Conservation (phyloP, 2,329 filamentous ascomycete genomes). For the Curvularia verruculosa region DNA sequence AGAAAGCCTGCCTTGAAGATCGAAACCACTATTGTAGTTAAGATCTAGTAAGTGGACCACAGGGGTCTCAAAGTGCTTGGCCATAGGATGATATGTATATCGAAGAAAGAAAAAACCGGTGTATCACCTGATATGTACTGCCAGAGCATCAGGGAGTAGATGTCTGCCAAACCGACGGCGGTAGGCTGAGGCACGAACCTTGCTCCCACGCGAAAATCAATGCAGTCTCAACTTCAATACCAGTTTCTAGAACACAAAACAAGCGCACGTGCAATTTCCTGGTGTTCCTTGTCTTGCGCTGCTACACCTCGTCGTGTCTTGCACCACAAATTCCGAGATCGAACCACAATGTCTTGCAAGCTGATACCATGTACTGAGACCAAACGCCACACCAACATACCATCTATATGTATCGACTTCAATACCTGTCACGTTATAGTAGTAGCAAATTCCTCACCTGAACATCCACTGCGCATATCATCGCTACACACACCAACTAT, state of each 20-base stretch:
- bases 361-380: not conserved
- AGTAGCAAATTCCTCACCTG: not conserved
- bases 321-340: not conserved
- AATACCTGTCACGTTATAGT: not conserved
- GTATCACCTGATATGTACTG: not conserved
- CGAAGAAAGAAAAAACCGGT: not conserved
- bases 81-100: not conserved
- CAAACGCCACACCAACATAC: not conserved
- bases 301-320: not conserved
- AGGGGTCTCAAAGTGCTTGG: not conserved
- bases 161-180: not conserved
- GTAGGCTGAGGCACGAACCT: not conserved
- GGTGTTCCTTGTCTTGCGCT: not conserved
- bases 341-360: not conserved
- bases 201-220: not conserved
- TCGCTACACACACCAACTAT: not conserved
- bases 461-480: not conserved
- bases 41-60: not conserved
- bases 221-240: not conserved
- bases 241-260: not conserved
- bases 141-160: not conserved
- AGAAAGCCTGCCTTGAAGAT: not conserved
- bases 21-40: not conserved
- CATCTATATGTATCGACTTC: not conserved
- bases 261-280: not conserved